Evolutionary conservation across 192 early-diverging fungal species (phyloP), one percentile per base, ranked within the genome.

Genomic region (Coemansia sp.): DNA sequence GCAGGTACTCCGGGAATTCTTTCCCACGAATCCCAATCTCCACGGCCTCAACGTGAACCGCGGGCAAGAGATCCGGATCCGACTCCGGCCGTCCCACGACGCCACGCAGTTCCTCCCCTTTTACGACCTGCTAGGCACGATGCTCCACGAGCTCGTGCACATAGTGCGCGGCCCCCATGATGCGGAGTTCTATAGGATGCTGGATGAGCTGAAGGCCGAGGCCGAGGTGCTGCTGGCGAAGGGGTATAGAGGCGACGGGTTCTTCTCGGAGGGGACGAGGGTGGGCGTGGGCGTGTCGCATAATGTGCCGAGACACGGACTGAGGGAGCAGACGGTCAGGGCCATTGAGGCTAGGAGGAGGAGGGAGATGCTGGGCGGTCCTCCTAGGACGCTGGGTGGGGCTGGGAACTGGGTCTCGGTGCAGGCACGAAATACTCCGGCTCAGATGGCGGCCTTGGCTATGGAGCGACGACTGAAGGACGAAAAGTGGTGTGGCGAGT

Each of bases 71-170:
- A 74, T 83, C 51, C 74, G 75, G 14, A 64, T 83, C 19, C 75
- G 80, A 7, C 46, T 83, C 34, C 80, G 80, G 3, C 42, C 48
- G 6, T 17, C 80, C 0, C 66, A 74, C 59, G 45, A 69, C 29
- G 44, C 63, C 50, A 34, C 53, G 0, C 62, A 46, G 63, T 75
- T 83, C 14, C 64, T 83, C 34, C 31, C n/a, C 16, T 83, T 64
- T 50, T 69, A 68, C 3, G 75, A 78, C 17, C 40, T 83, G 21
- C 11, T 83, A 13, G 80, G 80, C 11, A 83, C 80, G 2, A 72
- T 83, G 74, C 64, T 83, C n/a, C 80, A 83, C 46, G 80, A 83
- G 60, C 72, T 83, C 35, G 80, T 72, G 6, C 80, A 83, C 29
- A 83, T 72, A 13, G 80, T 63, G 57, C 71, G 65, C 2, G 66